Base-by-base conservation (phyloP, 23 red algal species). In the Agarophyton chilense region DNA sequence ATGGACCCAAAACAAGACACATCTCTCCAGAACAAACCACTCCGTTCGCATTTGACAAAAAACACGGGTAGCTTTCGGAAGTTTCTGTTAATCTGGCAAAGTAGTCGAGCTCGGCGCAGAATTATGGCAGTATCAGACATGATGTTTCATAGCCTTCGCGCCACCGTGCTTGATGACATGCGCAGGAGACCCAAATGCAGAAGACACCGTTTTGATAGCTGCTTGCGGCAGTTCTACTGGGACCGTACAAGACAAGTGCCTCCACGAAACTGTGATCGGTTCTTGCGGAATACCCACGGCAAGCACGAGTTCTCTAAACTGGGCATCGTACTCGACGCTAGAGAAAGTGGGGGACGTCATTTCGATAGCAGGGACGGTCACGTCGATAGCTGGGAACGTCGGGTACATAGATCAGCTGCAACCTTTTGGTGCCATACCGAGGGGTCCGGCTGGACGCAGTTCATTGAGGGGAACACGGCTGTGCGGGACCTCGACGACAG, bases 1-100 rank as follows among this genome's bases (percentile, higher is more conserved):
- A 94, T 18, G 96, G 89, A 32, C 88, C 92, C 2, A 95, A 56
- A 1, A 98, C 91, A 16, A 98, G 78, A 55, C 94, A 84, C 92
- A 94, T 93, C 58, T 95, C 88, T 10, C 96, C 88, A 51, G 90
- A 84, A 22, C 52, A 49, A 43, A 93, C 17, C 22, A 58, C 55
- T 28, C 55, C 55, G 29, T 4, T 58, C 25, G 55, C 22, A 4
- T 28, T 28, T 25, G 55, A 58, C 55, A 58, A 58, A 2, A 58
- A n/a, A n/a, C 55, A 3, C 55, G 55, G 12, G 55, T 58, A 16
- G 78, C 46, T 52, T 61, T 55, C 53, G 52, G 39, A 0, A 57
- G 17, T 29, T 44, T 38, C 10, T 16, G 0, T 24, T 63, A 22
- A 1, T 72, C 67, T 16, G 31, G 14, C 19, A 29, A 13, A 42